Evolutionary conservation across 805 yeast species (phyloP).

Genomic region (Candida multigemmis): DNA sequence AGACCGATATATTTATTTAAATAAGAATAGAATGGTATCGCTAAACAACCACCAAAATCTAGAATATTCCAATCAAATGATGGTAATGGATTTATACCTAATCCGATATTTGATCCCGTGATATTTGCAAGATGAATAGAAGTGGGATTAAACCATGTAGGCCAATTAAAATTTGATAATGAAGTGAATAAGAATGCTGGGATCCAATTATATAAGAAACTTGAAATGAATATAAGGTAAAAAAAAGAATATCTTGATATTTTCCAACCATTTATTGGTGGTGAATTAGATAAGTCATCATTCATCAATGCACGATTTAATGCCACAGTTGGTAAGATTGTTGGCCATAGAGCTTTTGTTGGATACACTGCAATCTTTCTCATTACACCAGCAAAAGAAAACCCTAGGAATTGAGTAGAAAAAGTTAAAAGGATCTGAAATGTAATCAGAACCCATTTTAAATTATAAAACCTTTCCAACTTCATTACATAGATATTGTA

Average conservation of each 20-base stretch:
- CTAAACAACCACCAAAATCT: constrained; percentile 27
- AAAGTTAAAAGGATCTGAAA: constrained; percentile 45
- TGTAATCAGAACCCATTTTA: constrained; percentile 38
- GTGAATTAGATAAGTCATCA: constrained; percentile 12
- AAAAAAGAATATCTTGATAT: constrained; percentile 34
- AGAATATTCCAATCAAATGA: constrained; percentile 35
- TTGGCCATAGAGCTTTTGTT: constrained; percentile 34
- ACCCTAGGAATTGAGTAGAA: constrained; percentile 55
- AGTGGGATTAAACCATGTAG: constrained; percentile 32
- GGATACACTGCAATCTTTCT: constrained; percentile 44
- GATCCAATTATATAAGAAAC: constrained; percentile 34
- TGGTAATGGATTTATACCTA: constrained; percentile 34
- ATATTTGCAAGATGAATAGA: constrained; percentile 32
- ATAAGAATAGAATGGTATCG: constrained; percentile 35
- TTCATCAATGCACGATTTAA: constrained; percentile 31
- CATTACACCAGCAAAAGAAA: constrained; percentile 59
- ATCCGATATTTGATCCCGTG: constrained; percentile 26
- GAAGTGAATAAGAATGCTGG: constrained; percentile 32
- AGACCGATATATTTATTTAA: constrained; percentile 30
- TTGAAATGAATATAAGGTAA: constrained; percentile 18
- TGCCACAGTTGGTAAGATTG: constrained; percentile 33
- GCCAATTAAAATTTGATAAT: constrained; percentile 34
- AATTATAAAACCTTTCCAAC: constrained; percentile 30
- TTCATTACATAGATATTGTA: constrained; percentile 37
- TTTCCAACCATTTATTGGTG: constrained; percentile 27